A percentile compares a stretch with the other conserved stretches of the same genome.
phyloP scores from a whole-genome alignment of 192 early-diverging fungal species.

The Backusella tuberculispora region DNA sequence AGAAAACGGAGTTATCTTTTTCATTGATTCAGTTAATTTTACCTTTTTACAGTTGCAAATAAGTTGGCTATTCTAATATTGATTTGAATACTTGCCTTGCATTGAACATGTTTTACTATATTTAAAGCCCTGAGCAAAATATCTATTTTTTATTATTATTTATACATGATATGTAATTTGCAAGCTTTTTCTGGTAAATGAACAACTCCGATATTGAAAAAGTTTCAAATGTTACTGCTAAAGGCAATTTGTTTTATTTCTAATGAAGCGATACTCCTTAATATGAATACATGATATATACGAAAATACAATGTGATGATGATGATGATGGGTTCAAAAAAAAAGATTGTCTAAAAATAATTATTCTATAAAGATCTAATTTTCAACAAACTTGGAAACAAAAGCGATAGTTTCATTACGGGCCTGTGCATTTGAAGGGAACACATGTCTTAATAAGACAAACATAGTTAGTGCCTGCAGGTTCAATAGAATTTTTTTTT shows the following conservation, averaged over 20 bases:
- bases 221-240: background rate
- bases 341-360: background rate
- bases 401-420: constrained; percentile 33
- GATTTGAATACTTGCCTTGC: too few relatives aligned
- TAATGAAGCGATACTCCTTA: background rate
- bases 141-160: too few relatives aligned
- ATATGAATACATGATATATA: background rate
- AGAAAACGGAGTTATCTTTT: too few relatives aligned
- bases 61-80: too few relatives aligned
- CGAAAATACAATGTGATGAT: background rate
- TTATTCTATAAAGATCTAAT: constrained; percentile 12
- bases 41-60: too few relatives aligned
- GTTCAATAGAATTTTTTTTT: background rate
- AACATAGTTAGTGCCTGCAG: background rate
- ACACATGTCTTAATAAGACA: constrained; percentile 28
- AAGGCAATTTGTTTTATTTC: background rate
- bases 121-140: too few relatives aligned
- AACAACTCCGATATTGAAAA: background rate
- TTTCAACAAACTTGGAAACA: constrained; percentile 23
- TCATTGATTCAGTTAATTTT: too few relatives aligned
- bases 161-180: background rate
- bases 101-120: too few relatives aligned
- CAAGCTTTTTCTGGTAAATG: background rate
- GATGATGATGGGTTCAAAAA: background rate
- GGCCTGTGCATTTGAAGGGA: constrained; percentile 31